Evolutionary conservation across 2,329 filamentous ascomycete genomes (phyloP).

Genomic region (Trichoderma aggressivum): DNA sequence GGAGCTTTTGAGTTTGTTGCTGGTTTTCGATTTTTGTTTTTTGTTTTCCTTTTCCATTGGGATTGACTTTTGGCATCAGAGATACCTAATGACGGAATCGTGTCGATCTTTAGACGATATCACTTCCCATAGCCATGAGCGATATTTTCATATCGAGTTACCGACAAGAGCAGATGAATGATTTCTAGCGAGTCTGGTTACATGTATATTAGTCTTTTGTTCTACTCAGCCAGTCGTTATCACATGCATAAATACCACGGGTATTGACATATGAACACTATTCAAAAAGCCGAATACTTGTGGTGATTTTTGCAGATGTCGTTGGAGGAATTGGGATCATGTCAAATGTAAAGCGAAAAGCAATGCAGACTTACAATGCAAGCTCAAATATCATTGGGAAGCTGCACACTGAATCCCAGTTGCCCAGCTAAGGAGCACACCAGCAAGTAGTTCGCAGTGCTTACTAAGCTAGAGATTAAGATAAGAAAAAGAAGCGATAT

Average conservation of each 20-base stretch:
- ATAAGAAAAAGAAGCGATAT: neutral
- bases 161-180: neutral
- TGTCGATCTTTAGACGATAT: neutral
- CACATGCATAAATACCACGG: neutral
- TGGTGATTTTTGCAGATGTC: neutral
- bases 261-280: neutral
- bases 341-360: neutral
- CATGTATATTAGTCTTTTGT: neutral
- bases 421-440: too few relatives aligned
- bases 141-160: neutral
- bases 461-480: neutral
- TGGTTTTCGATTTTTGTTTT: neutral
- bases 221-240: neutral
- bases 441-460: neutral
- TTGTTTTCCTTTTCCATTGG: neutral
- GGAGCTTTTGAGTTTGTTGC: neutral
- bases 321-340: neutral
- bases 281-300: neutral
- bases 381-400: neutral
- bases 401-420: neutral
- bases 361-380: neutral
- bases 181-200: neutral
- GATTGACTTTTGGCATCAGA: slow-evolving; percentile 2
- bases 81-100: slow-evolving; percentile 3
- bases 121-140: neutral